Evolutionary conservation across 495 filamentous ascomycete genomes (phyloP).

Genomic region (Xylaria curta): DNA sequence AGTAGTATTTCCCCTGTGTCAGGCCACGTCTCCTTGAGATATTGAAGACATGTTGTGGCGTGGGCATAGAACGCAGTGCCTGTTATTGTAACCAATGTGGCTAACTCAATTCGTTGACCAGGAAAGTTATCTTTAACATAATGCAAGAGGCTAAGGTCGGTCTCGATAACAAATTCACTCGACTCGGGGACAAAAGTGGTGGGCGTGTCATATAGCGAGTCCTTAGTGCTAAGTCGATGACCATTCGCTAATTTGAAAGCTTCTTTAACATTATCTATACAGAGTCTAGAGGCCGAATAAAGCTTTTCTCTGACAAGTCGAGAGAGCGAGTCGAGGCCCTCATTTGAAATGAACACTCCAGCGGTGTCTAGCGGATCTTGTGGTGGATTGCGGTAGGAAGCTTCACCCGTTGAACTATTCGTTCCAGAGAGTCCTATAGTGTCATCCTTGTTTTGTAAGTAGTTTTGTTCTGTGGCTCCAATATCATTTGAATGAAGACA

Average conservation of each 20-base stretch:
- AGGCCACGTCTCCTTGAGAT: background rate
- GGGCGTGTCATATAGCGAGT: background rate
- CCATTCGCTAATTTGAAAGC: background rate
- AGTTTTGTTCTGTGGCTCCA: too few relatives aligned
- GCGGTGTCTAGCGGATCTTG: too few relatives aligned
- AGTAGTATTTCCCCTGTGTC: conserved; percentile 7
- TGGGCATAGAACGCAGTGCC: conserved; percentile 11
- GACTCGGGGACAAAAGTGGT: background rate
- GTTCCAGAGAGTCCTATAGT: background rate
- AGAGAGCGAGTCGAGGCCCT: conserved; percentile 2
- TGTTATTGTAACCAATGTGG: conserved; percentile 4
- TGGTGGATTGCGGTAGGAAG: too few relatives aligned
- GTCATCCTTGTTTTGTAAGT: background rate
- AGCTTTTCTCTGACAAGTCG: conserved; percentile 11
- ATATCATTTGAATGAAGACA: too few relatives aligned
- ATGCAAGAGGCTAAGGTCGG: background rate
- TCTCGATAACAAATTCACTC: conserved; percentile 1
- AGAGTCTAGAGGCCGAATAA: background rate
- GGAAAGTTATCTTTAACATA: background rate
- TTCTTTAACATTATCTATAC: background rate
- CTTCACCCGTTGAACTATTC: background rate
- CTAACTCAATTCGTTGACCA: background rate
- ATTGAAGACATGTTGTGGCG: conserved; percentile 9
- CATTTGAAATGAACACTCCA: too few relatives aligned
- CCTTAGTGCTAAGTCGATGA: background rate